Evolutionary conservation across 768 basidiomycete species (phyloP).

Genomic region (Tylopilus intermedius): DNA sequence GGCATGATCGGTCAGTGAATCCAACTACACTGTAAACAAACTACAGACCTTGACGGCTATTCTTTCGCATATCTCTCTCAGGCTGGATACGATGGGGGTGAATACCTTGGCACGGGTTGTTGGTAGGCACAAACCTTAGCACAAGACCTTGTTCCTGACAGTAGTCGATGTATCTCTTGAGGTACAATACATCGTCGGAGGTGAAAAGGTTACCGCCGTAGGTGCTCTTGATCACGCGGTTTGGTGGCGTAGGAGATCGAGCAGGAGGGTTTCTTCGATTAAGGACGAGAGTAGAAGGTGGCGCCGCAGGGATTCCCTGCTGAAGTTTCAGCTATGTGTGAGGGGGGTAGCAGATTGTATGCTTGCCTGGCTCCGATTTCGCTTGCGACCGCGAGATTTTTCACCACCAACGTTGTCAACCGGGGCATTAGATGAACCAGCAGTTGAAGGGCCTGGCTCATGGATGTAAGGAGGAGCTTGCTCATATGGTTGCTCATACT

Average conservation of each 20-base stretch:
- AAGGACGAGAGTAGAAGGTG: conserved; percentile 60
- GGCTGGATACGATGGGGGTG: conserved; percentile 12
- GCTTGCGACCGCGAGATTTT: conserved; percentile 63
- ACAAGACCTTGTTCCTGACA: conserved; percentile 85
- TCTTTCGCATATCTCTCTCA: conserved; percentile 84
- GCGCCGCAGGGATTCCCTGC: conserved; percentile 59
- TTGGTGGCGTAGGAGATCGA: conserved; percentile 80
- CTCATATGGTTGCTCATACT: conserved; percentile 58
- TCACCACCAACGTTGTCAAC: conserved; percentile 31
- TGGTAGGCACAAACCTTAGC: conserved; percentile 49
- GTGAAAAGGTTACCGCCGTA: conserved; percentile 89
- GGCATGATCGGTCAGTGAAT: conserved; percentile 3
- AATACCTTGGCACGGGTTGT: conserved; percentile 23
- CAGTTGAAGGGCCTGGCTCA: conserved; percentile 44
- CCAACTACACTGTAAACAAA: background rate
- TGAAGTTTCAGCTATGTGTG: conserved; percentile 3
- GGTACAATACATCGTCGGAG: conserved; percentile 73
- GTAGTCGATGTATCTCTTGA: conserved; percentile 87
- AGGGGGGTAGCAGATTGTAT: background rate
- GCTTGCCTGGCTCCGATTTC: conserved; percentile 53
- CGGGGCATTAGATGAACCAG: conserved; percentile 37
- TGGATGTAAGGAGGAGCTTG: conserved; percentile 55
- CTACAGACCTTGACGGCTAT: conserved; percentile 70
- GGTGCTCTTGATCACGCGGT: conserved; percentile 80
- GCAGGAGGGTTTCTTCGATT: conserved; percentile 64